Evolutionary conservation across 2,329 filamentous ascomycete genomes (phyloP).

Genomic region (Fusarium sp.): DNA sequence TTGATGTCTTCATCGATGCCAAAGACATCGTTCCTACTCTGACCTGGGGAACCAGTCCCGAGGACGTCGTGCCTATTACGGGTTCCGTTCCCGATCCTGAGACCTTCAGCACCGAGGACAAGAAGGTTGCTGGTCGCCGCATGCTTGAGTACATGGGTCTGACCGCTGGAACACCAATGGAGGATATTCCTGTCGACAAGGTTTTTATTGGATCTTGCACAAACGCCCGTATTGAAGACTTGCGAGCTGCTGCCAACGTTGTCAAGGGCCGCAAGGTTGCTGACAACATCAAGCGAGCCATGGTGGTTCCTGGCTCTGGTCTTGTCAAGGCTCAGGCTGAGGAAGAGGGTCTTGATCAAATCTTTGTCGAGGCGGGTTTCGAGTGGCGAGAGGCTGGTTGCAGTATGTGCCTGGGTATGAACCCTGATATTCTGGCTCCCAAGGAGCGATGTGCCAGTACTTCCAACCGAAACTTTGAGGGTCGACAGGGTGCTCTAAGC

Average conservation of each 20-base stretch:
- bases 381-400: conserved; percentile 99
- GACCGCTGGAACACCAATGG: conserved; percentile 84
- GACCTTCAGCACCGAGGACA: conserved; percentile 81
- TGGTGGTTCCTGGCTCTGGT: conserved; percentile 96
- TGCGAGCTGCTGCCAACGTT: conserved; percentile 85
- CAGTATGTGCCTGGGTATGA: conserved; percentile 99
- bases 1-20: conserved; percentile 87
- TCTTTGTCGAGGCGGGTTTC: conserved; percentile 91
- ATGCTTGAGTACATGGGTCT: conserved; percentile 98
- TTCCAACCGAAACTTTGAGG: conserved; percentile 97
- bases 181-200: conserved; percentile 94
- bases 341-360: conserved; percentile 89
- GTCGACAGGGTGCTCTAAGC: conserved; percentile 90
- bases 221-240: conserved; percentile 95
- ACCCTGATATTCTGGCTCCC: conserved; percentile 94
- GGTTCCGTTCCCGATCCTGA: conserved; percentile 91
- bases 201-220: conserved; percentile 99
- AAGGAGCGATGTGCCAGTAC: conserved; percentile 95
- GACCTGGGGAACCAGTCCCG: conserved; percentile 96
- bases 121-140: conserved; percentile 81
- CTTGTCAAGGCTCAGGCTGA: conserved; percentile 94
- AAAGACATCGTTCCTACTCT: conserved; percentile 95
- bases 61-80: conserved; percentile 95
- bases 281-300: conserved; percentile 87
- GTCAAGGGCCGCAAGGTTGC: conserved; percentile 90